phyloP scores from a whole-genome alignment of 2,329 filamentous ascomycete species.

The Lomentospora prolificans region DNA sequence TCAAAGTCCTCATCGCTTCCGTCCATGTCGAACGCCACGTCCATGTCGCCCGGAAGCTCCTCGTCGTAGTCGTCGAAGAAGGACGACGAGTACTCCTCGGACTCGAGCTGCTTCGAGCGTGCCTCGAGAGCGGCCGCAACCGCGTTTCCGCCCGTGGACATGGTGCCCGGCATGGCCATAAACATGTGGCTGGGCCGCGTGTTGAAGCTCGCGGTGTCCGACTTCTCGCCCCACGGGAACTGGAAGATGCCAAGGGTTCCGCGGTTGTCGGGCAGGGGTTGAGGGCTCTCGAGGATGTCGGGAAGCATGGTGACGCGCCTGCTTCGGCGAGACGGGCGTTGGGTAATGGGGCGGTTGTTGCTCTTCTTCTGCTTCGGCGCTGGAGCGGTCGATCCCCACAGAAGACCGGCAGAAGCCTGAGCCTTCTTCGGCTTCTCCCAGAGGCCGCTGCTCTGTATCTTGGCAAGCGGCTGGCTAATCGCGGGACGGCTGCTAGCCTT shows the following conservation, averaged over 20 bases:
- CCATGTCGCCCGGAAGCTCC: constrained; percentile 28
- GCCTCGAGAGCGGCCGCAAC: constrained; percentile 22
- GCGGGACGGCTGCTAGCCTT: constrained; percentile 20
- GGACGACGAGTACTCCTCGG: constrained; percentile 34
- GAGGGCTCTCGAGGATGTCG: constrained; percentile 53
- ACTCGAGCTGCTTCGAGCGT: constrained; percentile 25
- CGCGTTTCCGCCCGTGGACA: constrained; percentile 29
- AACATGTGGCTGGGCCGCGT: constrained; percentile 23
- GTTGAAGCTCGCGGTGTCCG: constrained; percentile 41
- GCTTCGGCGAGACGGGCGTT: constrained; percentile 43
- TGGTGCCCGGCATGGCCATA: constrained; percentile 42
- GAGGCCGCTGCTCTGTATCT: constrained; percentile 26
- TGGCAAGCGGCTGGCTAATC: constrained; percentile 18
- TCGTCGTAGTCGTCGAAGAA: constrained; percentile 54
- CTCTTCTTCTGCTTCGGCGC: constrained; percentile 14
- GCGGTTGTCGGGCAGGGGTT: constrained; percentile 46
- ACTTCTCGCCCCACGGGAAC: constrained; percentile 56
- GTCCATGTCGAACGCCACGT: constrained; percentile 23
- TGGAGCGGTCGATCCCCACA: constrained; percentile 18
- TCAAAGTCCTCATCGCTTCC: constrained; percentile 45
- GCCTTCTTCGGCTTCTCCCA: constrained; percentile 24
- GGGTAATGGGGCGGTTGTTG: constrained; percentile 33
- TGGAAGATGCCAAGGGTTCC: constrained; percentile 55
- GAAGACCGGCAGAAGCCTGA: constrained; percentile 13
- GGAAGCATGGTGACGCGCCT: constrained; percentile 50